These are phyloP conservation scores for Psilocybe cubensis DNA, from an alignment of 768 basidiomycete species.

Conservation along the genomic window DNA sequence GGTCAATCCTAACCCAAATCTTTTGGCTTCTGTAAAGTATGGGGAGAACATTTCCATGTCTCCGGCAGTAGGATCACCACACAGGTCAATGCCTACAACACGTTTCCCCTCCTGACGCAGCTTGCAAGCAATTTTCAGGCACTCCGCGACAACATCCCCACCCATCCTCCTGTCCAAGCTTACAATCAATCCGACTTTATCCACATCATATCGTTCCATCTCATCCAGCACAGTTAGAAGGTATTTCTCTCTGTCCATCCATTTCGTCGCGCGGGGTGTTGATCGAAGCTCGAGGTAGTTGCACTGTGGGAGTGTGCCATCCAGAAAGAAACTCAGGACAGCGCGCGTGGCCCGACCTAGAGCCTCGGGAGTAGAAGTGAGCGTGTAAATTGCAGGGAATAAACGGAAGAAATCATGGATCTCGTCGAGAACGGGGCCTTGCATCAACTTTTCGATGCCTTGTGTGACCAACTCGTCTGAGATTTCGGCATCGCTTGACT, in stretches of 20 bases:
- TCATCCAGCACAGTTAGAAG: conserved; percentile 67
- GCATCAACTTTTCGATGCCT: conserved; percentile 11
- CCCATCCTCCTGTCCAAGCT: conserved; percentile 79
- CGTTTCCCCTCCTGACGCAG: conserved; percentile 60
- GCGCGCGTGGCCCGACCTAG: conserved; percentile 60
- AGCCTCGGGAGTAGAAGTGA: conserved; percentile 64
- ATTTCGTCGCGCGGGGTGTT: conserved; percentile 62
- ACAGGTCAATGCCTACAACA: conserved; percentile 80
- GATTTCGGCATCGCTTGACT: conserved; percentile 4
- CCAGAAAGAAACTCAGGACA: conserved; percentile 70
- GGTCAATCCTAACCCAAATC: conserved; percentile 70
- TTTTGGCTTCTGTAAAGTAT: conserved; percentile 57
- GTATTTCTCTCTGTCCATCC: conserved; percentile 66
- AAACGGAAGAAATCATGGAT: conserved; percentile 76
- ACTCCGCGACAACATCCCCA: conserved; percentile 50
- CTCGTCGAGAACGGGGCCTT: conserved; percentile 47
- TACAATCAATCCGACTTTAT: conserved; percentile 64
- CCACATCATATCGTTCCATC: conserved; percentile 56
- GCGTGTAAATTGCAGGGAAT: conserved; percentile 79
- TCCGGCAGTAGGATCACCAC: conserved; percentile 73
- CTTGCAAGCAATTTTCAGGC: conserved; percentile 56
- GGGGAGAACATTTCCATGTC: conserved; percentile 53
- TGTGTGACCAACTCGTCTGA: background rate
- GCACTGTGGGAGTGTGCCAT: conserved; percentile 53
- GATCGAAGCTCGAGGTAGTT: conserved; percentile 83